A percentile compares a stretch with the other conserved stretches of the same genome.
These are phyloP conservation scores for Penicillium pancosmium DNA, from an alignment of 495 filamentous ascomycete genomes.

Conservation along the genomic window DNA sequence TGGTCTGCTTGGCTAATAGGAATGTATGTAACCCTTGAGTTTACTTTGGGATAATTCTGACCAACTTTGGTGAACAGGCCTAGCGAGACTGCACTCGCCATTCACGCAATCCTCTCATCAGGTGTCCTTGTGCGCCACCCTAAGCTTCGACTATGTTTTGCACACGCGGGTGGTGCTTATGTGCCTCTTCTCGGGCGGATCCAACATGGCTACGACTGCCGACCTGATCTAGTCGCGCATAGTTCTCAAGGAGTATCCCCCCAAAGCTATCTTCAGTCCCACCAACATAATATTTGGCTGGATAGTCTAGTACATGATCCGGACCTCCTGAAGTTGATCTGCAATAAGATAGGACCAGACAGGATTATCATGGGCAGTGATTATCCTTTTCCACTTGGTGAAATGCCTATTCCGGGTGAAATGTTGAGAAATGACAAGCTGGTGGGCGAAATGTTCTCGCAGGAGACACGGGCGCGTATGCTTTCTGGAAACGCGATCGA, in stretches of 20 bases:
- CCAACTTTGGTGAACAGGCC: conserved; percentile 10
- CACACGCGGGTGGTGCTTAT: conserved; percentile 24
- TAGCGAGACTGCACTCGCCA: conserved; percentile 24
- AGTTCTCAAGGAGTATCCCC: conserved; percentile 22
- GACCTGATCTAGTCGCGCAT: conserved; percentile 26
- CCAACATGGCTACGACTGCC: conserved; percentile 28
- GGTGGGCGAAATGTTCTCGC: conserved; percentile 18
- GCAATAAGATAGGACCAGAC: conserved; percentile 25
- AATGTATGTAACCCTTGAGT: conserved; percentile 13
- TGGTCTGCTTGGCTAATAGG: conserved; percentile 27
- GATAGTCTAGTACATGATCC: conserved; percentile 29
- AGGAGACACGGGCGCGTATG: conserved; percentile 22
- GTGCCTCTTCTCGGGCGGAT: conserved; percentile 24
- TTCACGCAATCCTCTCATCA: conserved; percentile 20
- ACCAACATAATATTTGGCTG: conserved; percentile 28
- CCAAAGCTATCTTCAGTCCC: conserved; percentile 15
- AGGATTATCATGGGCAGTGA: conserved; percentile 29
- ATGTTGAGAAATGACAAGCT: conserved; percentile 23
- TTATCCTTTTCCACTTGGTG: conserved; percentile 29
- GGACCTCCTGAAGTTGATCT: conserved; percentile 22
- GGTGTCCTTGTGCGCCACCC: conserved; percentile 22
- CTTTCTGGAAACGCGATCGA: conserved; percentile 25
- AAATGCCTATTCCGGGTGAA: conserved; percentile 24
- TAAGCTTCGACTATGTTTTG: conserved; percentile 24
- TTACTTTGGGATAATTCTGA: not conserved